These are phyloP conservation scores for Gentiana straminea DNA, from an alignment of 257 asterid genomes.

Conservation along the genomic window DNA sequence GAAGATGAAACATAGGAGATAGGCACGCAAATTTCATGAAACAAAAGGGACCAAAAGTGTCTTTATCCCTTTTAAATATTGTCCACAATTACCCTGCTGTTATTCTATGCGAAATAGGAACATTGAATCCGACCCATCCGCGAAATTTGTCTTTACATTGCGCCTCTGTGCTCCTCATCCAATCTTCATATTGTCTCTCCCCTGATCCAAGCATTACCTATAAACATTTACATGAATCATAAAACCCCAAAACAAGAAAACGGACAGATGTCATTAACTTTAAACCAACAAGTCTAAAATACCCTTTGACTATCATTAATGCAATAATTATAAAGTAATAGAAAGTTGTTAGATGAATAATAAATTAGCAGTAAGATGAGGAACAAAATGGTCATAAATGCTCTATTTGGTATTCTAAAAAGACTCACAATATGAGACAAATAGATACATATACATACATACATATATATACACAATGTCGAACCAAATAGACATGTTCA, in stretches of 20 bases:
- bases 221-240: conserved; percentile 2
- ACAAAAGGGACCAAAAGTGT: too few relatives aligned
- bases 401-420: neutral
- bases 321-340: too few relatives aligned
- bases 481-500: too few relatives aligned
- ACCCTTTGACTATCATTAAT: too few relatives aligned
- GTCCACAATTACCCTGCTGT: conserved; percentile 56
- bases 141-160: conserved; percentile 55
- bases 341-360: neutral
- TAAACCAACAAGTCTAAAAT: neutral
- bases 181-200: conserved; percentile 89
- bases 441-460: too few relatives aligned
- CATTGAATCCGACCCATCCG: conserved; percentile 97
- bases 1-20: too few relatives aligned
- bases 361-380: too few relatives aligned
- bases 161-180: conserved; percentile 83
- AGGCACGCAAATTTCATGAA: too few relatives aligned
- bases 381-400: too few relatives aligned
- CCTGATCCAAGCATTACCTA: conserved; percentile 99
- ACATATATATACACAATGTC: too few relatives aligned
- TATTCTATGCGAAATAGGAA: conserved; percentile 86
- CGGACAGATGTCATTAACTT: neutral
- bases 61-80: too few relatives aligned
- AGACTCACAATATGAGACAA: too few relatives aligned
- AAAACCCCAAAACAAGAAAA: neutral